phyloP scores from a whole-genome alignment of 345 rosid genomes.

The Lagerstroemia speciosa region DNA sequence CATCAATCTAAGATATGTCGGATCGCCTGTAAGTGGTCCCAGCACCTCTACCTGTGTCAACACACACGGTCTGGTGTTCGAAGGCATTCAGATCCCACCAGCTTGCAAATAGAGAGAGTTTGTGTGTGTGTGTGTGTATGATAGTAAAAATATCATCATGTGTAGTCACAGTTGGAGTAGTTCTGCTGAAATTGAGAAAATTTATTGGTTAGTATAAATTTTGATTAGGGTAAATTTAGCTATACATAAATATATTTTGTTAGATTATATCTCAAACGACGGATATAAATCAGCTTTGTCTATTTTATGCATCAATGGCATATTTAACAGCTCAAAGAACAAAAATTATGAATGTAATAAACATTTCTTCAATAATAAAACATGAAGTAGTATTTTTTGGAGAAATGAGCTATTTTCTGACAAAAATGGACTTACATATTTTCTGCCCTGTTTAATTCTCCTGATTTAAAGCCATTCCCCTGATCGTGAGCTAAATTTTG shows the following conservation, averaged over 20 bases:
- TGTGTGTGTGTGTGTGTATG: too few species aligned
- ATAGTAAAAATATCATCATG: background rate
- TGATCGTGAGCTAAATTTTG: conserved; percentile 12
- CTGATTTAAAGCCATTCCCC: background rate
- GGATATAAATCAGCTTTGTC: too few species aligned
- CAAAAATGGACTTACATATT: background rate
- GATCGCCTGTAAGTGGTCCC: background rate
- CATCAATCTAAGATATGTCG: conserved; percentile 29
- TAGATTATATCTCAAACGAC: background rate
- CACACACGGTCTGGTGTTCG: background rate
- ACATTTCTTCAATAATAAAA: background rate
- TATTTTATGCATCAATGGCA: background rate
- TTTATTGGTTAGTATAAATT: background rate
- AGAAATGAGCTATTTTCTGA: background rate
- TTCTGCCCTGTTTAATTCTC: background rate
- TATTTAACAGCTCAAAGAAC: background rate
- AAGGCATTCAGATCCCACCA: conserved; percentile 6
- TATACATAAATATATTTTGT: background rate
- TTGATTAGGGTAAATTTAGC: background rate
- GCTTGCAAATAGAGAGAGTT: conserved; percentile 2
- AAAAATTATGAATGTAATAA: background rate
- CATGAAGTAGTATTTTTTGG: background rate
- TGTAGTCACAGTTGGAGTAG: too few species aligned
- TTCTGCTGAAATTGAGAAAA: background rate
- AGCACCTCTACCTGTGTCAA: conserved; percentile 6